Conservation (phyloP, 2,329 filamentous ascomycete species). For the Cladophialophora bantiana region DNA sequence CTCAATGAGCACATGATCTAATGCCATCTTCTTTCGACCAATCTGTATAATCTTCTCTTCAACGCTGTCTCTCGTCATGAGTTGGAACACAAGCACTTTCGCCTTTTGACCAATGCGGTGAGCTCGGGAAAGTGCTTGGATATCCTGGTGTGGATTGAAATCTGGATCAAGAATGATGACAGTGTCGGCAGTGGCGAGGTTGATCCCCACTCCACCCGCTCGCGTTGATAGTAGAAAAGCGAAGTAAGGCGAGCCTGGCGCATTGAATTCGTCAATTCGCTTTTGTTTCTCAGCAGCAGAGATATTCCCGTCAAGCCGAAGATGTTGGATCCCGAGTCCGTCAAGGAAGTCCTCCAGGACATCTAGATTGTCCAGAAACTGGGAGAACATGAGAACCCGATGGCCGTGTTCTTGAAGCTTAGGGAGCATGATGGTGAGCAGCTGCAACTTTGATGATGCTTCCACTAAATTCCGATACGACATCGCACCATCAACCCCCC, state of each 20-base stretch:
- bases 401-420: slow-evolving; percentile 86
- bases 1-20: slow-evolving; percentile 94
- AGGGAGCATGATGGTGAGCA: slow-evolving; percentile 84
- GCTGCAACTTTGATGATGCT: slow-evolving; percentile 85
- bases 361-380: slow-evolving; percentile 86
- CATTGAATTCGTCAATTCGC: slow-evolving; percentile 92
- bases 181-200: slow-evolving; percentile 93
- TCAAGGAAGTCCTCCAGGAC: slow-evolving; percentile 91
- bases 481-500: slow-evolving; percentile 63
- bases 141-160: slow-evolving; percentile 97
- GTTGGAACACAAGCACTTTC: slow-evolving; percentile 92
- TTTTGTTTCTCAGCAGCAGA: slow-evolving; percentile 87
- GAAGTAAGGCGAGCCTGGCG: slow-evolving; percentile 79
- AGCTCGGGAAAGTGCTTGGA: slow-evolving; percentile 91
- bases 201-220: slow-evolving; percentile 96
- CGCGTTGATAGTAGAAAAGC: slow-evolving; percentile 92
- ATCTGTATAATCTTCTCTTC: slow-evolving; percentile 98
- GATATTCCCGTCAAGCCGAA: slow-evolving; percentile 85
- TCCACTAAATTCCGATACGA: slow-evolving; percentile 85
- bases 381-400: slow-evolving; percentile 92
- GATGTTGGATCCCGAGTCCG: slow-evolving; percentile 74
- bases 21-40: slow-evolving; percentile 91
- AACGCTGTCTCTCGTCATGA: slow-evolving; percentile 86
- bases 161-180: slow-evolving; percentile 98
- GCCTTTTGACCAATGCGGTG: slow-evolving; percentile 97